Evolutionary conservation across 371 early-diverging fungal species (phyloP).

Genomic region (Apophysomyces trapeziformis): DNA sequence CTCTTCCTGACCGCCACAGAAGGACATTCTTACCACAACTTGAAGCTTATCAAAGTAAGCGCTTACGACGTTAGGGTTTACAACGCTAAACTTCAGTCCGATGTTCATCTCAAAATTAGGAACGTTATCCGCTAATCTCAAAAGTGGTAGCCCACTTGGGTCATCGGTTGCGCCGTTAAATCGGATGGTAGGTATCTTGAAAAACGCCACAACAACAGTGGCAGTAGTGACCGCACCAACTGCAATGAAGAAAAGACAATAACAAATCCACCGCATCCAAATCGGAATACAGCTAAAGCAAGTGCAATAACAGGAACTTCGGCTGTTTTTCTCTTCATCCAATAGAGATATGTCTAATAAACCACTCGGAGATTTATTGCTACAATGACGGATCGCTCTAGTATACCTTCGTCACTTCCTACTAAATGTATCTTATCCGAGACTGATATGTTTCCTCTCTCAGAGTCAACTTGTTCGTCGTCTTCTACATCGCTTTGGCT

Average conservation of each 20-base stretch:
- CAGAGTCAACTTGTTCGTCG: too few species aligned
- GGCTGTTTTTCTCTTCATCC: neutral
- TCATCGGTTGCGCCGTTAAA: constrained; percentile 31
- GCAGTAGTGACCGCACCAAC: constrained; percentile 15
- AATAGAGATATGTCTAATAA: neutral
- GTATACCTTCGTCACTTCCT: neutral
- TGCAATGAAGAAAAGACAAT: constrained; percentile 13
- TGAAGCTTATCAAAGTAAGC: constrained; percentile 36
- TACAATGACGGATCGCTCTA: neutral
- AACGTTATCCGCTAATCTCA: neutral
- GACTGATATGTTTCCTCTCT: too few species aligned
- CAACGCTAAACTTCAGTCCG: constrained; percentile 37
- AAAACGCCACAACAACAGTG: constrained; percentile 24
- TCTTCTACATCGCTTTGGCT: too few species aligned
- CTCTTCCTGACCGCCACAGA: neutral
- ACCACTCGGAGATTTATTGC: neutral
- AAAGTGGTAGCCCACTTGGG: constrained; percentile 18
- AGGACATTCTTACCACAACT: constrained; percentile 28
- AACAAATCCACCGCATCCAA: constrained; percentile 31
- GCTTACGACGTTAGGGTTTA: constrained; percentile 43
- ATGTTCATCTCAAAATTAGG: constrained; percentile 9
- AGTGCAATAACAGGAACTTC: constrained; percentile 16
- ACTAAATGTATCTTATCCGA: neutral
- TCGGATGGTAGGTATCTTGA: constrained; percentile 24
- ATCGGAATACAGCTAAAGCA: constrained; percentile 29